These are phyloP conservation scores for Cordyceps javanica DNA, from an alignment of 2,329 filamentous ascomycete species.

Conservation along the genomic window DNA sequence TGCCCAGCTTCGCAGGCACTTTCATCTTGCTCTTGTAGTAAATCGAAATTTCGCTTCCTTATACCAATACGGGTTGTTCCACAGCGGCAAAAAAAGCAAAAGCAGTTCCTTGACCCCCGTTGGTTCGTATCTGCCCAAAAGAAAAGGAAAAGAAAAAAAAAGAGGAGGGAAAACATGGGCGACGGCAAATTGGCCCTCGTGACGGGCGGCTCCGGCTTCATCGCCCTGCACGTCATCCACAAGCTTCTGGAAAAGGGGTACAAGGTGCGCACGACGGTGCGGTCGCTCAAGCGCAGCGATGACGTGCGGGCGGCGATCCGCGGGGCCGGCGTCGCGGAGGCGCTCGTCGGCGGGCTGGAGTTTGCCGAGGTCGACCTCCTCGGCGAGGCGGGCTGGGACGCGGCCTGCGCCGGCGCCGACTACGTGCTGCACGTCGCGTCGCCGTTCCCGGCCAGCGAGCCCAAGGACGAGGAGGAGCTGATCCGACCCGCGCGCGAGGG, in stretches of 20 bases:
- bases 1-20: too few species aligned
- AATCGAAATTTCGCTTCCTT: too few species aligned
- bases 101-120: too few species aligned
- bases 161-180: too few species aligned
- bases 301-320: constrained; percentile 14
- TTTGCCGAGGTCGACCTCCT: constrained; percentile 27
- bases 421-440: constrained; percentile 30
- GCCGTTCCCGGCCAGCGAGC: constrained; percentile 22
- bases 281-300: constrained; percentile 14
- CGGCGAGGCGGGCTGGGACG: constrained; percentile 21
- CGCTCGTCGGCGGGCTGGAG: constrained; percentile 16
- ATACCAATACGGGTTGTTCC: too few species aligned
- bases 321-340: constrained; percentile 6
- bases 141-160: too few species aligned
- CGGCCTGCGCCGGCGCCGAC: constrained; percentile 23
- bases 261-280: constrained; percentile 16
- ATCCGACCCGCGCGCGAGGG: constrained; percentile 18
- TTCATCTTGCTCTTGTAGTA: too few species aligned
- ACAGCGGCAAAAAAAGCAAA: background rate
- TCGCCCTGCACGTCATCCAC: constrained; percentile 19
- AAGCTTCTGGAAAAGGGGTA: constrained; percentile 17
- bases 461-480: constrained; percentile 14
- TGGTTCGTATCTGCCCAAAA: background rate
- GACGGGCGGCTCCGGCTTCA: constrained; percentile 21
- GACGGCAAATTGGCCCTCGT: constrained; percentile 16